Percentiles rank a stretch among this genome's conserved stretches.
phyloP scores from a whole-genome alignment of 495 filamentous ascomycete species.

The Penicillium paradoxum region DNA sequence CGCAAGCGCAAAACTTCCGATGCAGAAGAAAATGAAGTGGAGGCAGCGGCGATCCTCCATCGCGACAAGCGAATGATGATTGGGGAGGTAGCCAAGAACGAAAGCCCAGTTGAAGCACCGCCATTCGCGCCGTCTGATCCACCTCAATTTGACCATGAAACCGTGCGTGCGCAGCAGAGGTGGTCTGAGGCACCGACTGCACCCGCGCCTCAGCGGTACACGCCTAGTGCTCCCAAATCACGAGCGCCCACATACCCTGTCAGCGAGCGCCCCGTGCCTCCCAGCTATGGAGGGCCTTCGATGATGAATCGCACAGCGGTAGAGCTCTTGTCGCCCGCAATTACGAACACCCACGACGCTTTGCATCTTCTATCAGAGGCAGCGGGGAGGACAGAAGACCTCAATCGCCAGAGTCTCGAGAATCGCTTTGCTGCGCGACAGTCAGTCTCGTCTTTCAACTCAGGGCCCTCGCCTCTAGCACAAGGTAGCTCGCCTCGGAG shows the following conservation, averaged over 20 bases:
- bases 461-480: conserved; percentile 39
- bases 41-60: conserved; percentile 35
- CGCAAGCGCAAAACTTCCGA: conserved; percentile 80
- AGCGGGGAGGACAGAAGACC: conserved; percentile 47
- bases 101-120: conserved; percentile 22
- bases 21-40: conserved; percentile 48
- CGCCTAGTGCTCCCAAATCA: conserved; percentile 22
- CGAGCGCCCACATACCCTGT: conserved; percentile 27
- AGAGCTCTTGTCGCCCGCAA: conserved; percentile 51
- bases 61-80: conserved; percentile 49
- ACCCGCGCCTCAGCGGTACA: conserved; percentile 20
- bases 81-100: conserved; percentile 36
- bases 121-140: conserved; percentile 27
- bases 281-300: conserved; percentile 37
- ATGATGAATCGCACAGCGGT: conserved; percentile 53
- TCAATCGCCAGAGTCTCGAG: conserved; percentile 40
- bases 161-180: conserved; percentile 23
- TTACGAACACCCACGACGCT: conserved; percentile 56
- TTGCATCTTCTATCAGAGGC: conserved; percentile 57
- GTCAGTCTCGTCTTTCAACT: conserved; percentile 42
- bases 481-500: conserved; percentile 38
- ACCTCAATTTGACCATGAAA: conserved; percentile 24
- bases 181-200: conserved; percentile 30
- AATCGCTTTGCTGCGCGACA: conserved; percentile 37
- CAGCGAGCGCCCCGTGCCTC: conserved; percentile 21